Conservation (phyloP, 2,329 filamentous ascomycete genomes). For the Aureobasidium uvarum region DNA sequence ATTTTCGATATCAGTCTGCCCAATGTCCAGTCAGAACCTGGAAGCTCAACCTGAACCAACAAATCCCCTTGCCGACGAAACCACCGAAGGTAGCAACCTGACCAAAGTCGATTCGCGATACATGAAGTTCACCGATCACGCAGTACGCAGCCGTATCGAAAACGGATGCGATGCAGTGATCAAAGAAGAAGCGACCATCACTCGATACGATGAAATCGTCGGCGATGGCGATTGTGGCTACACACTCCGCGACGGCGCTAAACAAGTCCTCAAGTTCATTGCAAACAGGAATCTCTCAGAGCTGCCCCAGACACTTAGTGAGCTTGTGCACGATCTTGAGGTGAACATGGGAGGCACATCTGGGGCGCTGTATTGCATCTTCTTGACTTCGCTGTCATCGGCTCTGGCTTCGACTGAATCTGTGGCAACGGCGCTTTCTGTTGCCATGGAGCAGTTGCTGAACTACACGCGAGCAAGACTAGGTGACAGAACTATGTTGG, state of each 20-base stretch:
- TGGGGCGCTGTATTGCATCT: slow-evolving; percentile 41
- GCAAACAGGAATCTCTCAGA: slow-evolving; percentile 33
- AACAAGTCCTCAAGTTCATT: slow-evolving; percentile 39
- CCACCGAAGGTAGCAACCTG: slow-evolving; percentile 20
- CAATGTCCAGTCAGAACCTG: slow-evolving; percentile 34
- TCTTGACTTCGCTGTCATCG: slow-evolving; percentile 37
- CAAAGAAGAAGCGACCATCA: slow-evolving; percentile 38
- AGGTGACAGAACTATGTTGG: slow-evolving; percentile 41
- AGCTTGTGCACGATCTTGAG: slow-evolving; percentile 38
- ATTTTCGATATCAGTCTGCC: slow-evolving; percentile 38
- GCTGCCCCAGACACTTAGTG: slow-evolving; percentile 34
- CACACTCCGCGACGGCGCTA: slow-evolving; percentile 39
- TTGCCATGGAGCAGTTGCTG: slow-evolving; percentile 35
- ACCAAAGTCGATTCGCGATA: slow-evolving; percentile 29
- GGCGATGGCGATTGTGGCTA: slow-evolving; percentile 42
- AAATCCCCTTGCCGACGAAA: slow-evolving; percentile 14
- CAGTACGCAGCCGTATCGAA: slow-evolving; percentile 34
- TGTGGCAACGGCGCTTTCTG: slow-evolving; percentile 33
- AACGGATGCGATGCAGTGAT: slow-evolving; percentile 39
- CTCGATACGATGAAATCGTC: slow-evolving; percentile 41
- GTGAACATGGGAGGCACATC: slow-evolving; percentile 41
- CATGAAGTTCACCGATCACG: slow-evolving; percentile 36
- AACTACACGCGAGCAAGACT: slow-evolving; percentile 39
- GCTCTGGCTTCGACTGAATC: slow-evolving; percentile 32
- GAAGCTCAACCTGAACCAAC: slow-evolving; percentile 32